Evolutionary conservation across 306 rosid genomes (phyloP).

Genomic region (Canavalia gladiata): DNA sequence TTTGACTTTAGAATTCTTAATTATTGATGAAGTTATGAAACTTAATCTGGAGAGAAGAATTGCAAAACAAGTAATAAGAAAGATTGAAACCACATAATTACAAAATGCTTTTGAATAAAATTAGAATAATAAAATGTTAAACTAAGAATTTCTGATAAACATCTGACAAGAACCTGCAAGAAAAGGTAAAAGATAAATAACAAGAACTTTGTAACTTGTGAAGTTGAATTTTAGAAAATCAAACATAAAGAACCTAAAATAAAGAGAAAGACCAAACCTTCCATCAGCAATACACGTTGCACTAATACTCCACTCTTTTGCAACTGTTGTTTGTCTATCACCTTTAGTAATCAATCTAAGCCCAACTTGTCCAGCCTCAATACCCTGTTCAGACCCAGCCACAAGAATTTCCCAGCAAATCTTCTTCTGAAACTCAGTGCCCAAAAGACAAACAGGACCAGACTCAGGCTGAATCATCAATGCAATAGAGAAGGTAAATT

Average conservation of each 20-base stretch:
- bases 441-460: slow-evolving; percentile 96
- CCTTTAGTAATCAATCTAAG: slow-evolving; percentile 96
- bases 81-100: neutral
- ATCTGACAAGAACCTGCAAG: slow-evolving; percentile 29
- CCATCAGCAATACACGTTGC: slow-evolving; percentile 98
- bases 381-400: slow-evolving; percentile 99
- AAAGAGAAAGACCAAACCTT: slow-evolving; percentile 66
- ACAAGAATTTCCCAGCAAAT: slow-evolving; percentile 98
- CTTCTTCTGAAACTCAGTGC: slow-evolving; percentile 91
- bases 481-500: slow-evolving; percentile 84
- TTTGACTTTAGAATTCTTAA: neutral
- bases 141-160: neutral
- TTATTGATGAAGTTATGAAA: slow-evolving; percentile 25
- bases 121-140: slow-evolving; percentile 26
- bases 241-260: slow-evolving; percentile 28
- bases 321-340: slow-evolving; percentile 94
- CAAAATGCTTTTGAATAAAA: slow-evolving; percentile 4
- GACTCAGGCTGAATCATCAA: slow-evolving; percentile 98
- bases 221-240: slow-evolving; percentile 24
- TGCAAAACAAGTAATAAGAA: neutral
- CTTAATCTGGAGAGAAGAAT: slow-evolving; percentile 25
- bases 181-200: slow-evolving; percentile 1
- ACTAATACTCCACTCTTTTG: slow-evolving; percentile 97
- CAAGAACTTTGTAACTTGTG: slow-evolving; percentile 17
- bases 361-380: slow-evolving; percentile 99